A percentile compares a stretch with the other conserved stretches of the same genome.
Conservation (phyloP, 2,329 filamentous ascomycete species). For the Colletotrichum coccodes region DNA sequence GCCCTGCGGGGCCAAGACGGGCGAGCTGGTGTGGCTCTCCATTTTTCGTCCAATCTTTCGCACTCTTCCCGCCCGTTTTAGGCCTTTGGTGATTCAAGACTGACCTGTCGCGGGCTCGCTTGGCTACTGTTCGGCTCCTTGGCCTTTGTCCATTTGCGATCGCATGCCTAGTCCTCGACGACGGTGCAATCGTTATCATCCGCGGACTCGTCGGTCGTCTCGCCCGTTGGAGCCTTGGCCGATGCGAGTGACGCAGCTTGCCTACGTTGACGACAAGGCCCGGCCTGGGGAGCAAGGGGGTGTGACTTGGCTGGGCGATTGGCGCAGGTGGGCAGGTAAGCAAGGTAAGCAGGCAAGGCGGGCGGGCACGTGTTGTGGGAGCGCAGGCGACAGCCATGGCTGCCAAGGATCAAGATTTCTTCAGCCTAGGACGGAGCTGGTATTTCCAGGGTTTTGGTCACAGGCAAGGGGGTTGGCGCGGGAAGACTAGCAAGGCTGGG, state of each 20-base stretch:
- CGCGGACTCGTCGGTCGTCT: no score
- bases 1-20: background rate
- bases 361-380: slow-evolving; percentile 11
- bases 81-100: background rate
- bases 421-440: no score
- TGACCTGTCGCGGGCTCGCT: background rate
- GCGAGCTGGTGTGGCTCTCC: background rate
- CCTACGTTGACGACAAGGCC: background rate
- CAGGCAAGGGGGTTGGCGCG: background rate
- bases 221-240: background rate
- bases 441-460: no score
- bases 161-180: no score
- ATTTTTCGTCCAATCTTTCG: no score
- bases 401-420: background rate
- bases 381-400: background rate
- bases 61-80: background rate
- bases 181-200: no score
- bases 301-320: background rate
- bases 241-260: background rate
- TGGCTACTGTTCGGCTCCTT: background rate
- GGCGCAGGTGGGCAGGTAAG: background rate
- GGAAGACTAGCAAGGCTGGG: background rate
- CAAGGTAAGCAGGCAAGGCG: background rate
- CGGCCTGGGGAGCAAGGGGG: background rate
- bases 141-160: background rate